Evolutionary conservation across 169 alveolate species (phyloP), one percentile per base, ranked within the genome.

Genomic region (Babesia sp.): DNA sequence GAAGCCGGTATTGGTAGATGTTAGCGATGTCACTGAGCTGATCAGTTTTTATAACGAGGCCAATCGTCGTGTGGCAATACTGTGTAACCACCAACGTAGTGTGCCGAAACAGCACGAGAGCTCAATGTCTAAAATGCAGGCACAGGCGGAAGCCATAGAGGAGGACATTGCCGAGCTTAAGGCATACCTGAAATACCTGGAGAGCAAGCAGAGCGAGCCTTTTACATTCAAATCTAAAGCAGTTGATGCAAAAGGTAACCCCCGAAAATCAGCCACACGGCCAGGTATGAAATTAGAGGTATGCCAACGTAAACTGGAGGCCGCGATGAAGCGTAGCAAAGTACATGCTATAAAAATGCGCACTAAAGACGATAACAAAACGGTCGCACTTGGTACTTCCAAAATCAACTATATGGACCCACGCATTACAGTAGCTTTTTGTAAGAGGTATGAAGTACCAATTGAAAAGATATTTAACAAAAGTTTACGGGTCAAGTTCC

Each of bases 341-440:
- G 71, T 58, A 48, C 84, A 78, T 48, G 63, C 83, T 34, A 83
- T 80, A n/a, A 84, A 86, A 83, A 93, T 94, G 91, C 91, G 93
- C 66, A 94, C 90, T 74, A 95, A 96, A 83, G 98, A 96, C 79
- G 97, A 94, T 60, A 96, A 96, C 84, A 98, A 98, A 83, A 95
- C 97, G 44, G 96, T 97, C 59, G 99, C 99, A 29, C 81, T 98
- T 64, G 98, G 99, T 31, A 98, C 99, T 8, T 94, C 98, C n/a
- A 98, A 98, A 85, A 97, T 97, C 69, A 98, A 98, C 88, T 98
- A 98, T 88, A 97, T 97, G 99, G 99, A 98, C 85, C 99, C 99
- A 2, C 90, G 99, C 75, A 96, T 98, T 46, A 93, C 99, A 3
- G 98, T 96, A 33, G 96, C 98, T 46, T 98, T 97, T 92, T 97